Conservation (phyloP, 108 stramenopile species). For the Pseudonitzschia pungens region DNA sequence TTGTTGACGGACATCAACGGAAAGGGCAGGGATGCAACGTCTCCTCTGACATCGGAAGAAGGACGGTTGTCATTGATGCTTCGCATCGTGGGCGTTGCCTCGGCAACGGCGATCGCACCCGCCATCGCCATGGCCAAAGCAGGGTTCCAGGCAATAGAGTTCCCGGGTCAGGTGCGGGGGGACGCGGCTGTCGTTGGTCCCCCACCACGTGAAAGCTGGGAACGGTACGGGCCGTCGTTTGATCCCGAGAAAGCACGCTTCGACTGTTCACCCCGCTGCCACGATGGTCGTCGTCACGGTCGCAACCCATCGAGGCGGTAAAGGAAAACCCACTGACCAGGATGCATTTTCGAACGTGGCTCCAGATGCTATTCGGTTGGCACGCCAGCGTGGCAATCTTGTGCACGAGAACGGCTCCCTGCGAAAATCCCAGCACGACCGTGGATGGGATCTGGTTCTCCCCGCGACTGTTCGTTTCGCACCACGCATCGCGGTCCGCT, state of each 20-base stretch:
- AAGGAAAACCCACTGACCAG: conserved; percentile 41
- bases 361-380: conserved; percentile 14
- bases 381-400: conserved; percentile 38
- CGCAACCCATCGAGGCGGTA: background rate
- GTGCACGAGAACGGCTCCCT: conserved; percentile 55
- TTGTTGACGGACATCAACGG: too few relatives aligned
- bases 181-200: background rate
- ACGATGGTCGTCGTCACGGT: background rate
- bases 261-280: background rate
- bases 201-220: conserved; percentile 12
- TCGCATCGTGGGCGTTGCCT: too few relatives aligned
- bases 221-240: background rate
- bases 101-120: too few relatives aligned
- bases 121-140: background rate
- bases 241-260: background rate
- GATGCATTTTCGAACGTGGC: conserved; percentile 21
- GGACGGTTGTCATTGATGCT: too few relatives aligned
- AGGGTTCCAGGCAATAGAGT: conserved; percentile 2
- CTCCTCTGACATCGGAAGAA: too few relatives aligned
- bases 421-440: conserved; percentile 50
- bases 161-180: background rate
- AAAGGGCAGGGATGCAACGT: too few relatives aligned
- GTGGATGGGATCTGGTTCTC: background rate
- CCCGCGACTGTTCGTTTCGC: background rate
- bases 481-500: background rate